Conservation (phyloP, 1,284 basidiomycete species). For the Ganoderma boninense region DNA sequence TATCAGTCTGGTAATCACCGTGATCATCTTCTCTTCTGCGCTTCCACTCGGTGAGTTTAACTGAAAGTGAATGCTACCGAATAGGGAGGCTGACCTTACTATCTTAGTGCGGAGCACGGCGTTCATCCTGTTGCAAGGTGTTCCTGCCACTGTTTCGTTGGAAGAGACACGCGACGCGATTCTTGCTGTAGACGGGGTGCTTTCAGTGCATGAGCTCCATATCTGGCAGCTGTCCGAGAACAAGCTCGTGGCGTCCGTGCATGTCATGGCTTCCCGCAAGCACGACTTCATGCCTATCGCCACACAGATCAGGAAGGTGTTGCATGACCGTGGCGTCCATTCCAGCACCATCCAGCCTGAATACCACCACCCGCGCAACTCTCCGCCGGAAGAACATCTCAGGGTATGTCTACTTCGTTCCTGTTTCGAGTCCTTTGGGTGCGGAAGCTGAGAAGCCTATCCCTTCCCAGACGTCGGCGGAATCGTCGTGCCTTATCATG, state of each 20-base stretch:
- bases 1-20: constrained; percentile 94
- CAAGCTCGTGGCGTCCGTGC: constrained; percentile 95
- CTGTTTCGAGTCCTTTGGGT: constrained; percentile 38
- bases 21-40: constrained; percentile 97
- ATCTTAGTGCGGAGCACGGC: constrained; percentile 87
- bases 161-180: constrained; percentile 88
- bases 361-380: constrained; percentile 56
- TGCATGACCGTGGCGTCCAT: constrained; percentile 95
- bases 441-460: constrained; percentile 31
- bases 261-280: constrained; percentile 85
- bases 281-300: constrained; percentile 94
- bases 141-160: constrained; percentile 89
- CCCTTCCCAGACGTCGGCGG: constrained; percentile 38
- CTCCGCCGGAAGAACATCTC: constrained; percentile 55
- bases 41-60: constrained; percentile 81
- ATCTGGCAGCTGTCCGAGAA: constrained; percentile 94
- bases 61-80: not conserved
- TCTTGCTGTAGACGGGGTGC: constrained; percentile 84
- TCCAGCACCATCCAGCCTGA: constrained; percentile 92
- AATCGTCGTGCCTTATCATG: constrained; percentile 48
- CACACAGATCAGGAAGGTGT: constrained; percentile 79
- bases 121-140: constrained; percentile 97
- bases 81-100: not conserved
- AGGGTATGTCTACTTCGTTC: constrained; percentile 46
- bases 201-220: constrained; percentile 95